Conservation (phyloP, 805 yeast genomes). For the Candida germanica region DNA sequence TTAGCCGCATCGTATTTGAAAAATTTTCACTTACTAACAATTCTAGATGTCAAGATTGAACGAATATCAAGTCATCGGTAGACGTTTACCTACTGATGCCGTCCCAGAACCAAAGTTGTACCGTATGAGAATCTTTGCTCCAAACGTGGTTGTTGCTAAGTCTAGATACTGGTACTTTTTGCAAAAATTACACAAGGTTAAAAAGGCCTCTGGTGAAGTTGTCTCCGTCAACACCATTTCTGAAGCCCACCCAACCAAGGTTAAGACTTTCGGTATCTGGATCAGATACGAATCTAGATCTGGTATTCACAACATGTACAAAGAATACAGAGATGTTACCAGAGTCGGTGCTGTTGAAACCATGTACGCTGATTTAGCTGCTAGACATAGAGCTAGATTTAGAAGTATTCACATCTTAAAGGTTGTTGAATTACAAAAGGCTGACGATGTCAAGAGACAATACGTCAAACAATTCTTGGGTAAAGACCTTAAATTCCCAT, state of each 20-base stretch:
- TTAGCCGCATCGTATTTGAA: too few species aligned
- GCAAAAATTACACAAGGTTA: slow-evolving; percentile 98
- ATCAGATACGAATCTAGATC: slow-evolving; percentile 99
- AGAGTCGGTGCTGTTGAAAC: slow-evolving; percentile 98
- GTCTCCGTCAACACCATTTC: slow-evolving; percentile 87
- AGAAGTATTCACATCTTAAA: slow-evolving; percentile 98
- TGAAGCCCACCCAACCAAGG: slow-evolving; percentile 98
- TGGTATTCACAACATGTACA: slow-evolving; percentile 99
- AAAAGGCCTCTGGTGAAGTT: slow-evolving; percentile 99
- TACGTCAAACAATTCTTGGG: slow-evolving; percentile 96
- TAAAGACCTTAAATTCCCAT: slow-evolving; percentile 98
- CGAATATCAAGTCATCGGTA: slow-evolving; percentile 99
- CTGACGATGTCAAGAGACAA: slow-evolving; percentile 98
- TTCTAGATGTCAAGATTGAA: slow-evolving; percentile 81
- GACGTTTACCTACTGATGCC: slow-evolving; percentile 98
- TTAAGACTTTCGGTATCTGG: slow-evolving; percentile 99
- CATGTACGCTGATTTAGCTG: slow-evolving; percentile 99
- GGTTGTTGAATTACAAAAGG: slow-evolving; percentile 98
- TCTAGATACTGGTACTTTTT: slow-evolving; percentile 99
- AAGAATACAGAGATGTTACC: slow-evolving; percentile 99
- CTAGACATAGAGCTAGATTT: slow-evolving; percentile 99
- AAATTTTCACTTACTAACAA: slow-evolving; percentile 22
- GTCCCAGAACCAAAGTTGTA: slow-evolving; percentile 99
- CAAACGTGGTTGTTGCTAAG: slow-evolving; percentile 98
- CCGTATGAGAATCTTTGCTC: slow-evolving; percentile 99